Evolutionary conservation across 2,329 filamentous ascomycete genomes (phyloP), one percentile per base, ranked within the genome.

Genomic region (Cephalotrichum gorgonifer): DNA sequence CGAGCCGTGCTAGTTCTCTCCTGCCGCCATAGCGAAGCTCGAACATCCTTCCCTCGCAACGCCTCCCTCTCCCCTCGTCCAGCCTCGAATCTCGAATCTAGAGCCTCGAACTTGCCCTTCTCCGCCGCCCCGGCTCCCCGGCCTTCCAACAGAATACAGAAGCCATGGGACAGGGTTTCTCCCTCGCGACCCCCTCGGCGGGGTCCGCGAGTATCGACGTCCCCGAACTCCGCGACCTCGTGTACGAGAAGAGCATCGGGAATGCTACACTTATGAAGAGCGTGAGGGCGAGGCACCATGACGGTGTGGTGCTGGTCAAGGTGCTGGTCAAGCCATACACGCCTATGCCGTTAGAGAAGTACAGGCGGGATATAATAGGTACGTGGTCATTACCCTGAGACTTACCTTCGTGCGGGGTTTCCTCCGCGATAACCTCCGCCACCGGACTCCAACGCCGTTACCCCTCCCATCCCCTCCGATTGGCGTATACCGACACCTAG

Each of bases 251-350:
- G 67, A 88, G 88, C 31, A 80, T 98, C 60, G 91, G 91, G 44
- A 88, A 86, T 56, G 89, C 88, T 23, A 83, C 93, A 33, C 96
- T 98, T 60, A 93, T 98, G 84, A 96, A 97, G 68, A 93, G 88
- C 54, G 90, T 97, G 55, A 82, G 91, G 55, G 93, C 91, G 23
- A 79, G 89, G 45, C 88, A 95, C 63, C 85, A 86, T 59, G 86
- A 95, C 72, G 91, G 93, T 49, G 75, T 96, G 38, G 90, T 95
- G 17, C 83, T 97, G 50, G 89, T 94, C 62, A 97, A 97, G 69
- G 85, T 95, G 27, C 85, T 95, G 50, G 87, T 94, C 65, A 98
- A 98, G 67, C 89, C 90, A 3, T 94, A 89, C 62, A 76, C 85
- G 25, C 81, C 83, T 54, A 85, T 95, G 70, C 80, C 87, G 53